Evolutionary conservation across 768 basidiomycete species (phyloP), one percentile per base, ranked within the genome.

Genomic region (Lyophyllum atratum): DNA sequence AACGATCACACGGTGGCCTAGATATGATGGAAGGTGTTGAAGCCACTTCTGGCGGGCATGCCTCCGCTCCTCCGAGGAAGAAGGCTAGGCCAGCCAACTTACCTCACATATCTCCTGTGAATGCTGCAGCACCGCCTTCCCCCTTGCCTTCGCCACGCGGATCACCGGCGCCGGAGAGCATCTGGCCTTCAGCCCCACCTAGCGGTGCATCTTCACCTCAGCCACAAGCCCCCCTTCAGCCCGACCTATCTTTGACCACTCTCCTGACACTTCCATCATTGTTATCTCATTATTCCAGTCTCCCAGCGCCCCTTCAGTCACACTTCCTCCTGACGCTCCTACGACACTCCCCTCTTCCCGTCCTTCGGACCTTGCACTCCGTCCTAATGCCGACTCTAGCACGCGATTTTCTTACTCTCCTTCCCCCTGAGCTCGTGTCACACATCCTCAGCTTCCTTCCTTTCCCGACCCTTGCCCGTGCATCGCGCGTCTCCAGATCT

Each of bases 281-380:
- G 34, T 81, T 97, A 14, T 72, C 82, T 7, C 90, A 95, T 61
- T 98, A 95, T 74, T 85, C 85, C 26, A 79, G 72, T 52, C 80
- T 98, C 24, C 93, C 95, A 0, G 79, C 89, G 10, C 80, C 85
- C 8, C 76, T 98, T 12, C 96, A 98, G 74, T 94, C 94, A 4
- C 95, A 98, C 71, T 86, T 97, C 66, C 84, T 98, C 53, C 86
- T 98, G 64, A 93, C 93, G 24, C 85, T 98, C 56, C 78, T 99
- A 29, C 89, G 94, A 58, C 93, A 95, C 65, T 93, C 95, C 4
- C 88, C 95, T 2, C 83, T 96, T 19, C 88, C 93, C 4, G 96
- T 98, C 34, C 81, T 99, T 25, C 90, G 96, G 50, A 91, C 90
- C 1, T 74, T 98, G 15, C 89, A 95, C 66, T 87, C 89, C 33